Percentiles rank a stretch among this genome's conserved stretches.
phyloP scores from a whole-genome alignment of 768 basidiomycete species.

The Leccinum longicurvipes region DNA sequence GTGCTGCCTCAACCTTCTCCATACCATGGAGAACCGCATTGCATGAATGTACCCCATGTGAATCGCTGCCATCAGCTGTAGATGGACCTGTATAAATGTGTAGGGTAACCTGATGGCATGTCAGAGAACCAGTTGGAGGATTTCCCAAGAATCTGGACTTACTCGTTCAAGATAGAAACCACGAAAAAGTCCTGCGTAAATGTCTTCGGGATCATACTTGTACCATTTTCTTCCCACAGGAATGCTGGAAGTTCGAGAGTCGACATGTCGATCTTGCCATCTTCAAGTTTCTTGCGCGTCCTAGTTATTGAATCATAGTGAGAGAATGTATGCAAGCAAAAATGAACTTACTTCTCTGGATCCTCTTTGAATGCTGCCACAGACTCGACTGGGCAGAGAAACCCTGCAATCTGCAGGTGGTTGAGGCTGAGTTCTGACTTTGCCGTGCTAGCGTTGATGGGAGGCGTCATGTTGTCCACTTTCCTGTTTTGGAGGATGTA shows the following conservation, averaged over 20 bases:
- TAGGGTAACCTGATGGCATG: too few species aligned
- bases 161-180: too few species aligned
- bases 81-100: too few species aligned
- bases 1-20: not conserved
- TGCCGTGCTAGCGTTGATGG: not conserved
- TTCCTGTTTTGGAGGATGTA: not conserved
- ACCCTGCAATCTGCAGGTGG: not conserved
- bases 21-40: constrained; percentile 2
- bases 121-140: too few species aligned
- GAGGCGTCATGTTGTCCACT: not conserved
- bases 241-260: too few species aligned
- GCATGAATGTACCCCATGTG: not conserved
- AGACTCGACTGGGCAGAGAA: not conserved
- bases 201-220: too few species aligned
- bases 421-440: not conserved
- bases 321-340: not conserved
- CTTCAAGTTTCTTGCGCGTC: not conserved
- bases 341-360: not conserved
- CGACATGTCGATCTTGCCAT: too few species aligned
- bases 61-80: not conserved
- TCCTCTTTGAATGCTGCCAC: not conserved
- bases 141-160: too few species aligned
- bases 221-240: too few species aligned
- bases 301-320: not conserved
- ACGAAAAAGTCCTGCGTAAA: too few species aligned